Percentiles rank a stretch among this genome's conserved stretches.
Conservation (phyloP, 257 asterid species). For the Solanum gandarillasii region DNA sequence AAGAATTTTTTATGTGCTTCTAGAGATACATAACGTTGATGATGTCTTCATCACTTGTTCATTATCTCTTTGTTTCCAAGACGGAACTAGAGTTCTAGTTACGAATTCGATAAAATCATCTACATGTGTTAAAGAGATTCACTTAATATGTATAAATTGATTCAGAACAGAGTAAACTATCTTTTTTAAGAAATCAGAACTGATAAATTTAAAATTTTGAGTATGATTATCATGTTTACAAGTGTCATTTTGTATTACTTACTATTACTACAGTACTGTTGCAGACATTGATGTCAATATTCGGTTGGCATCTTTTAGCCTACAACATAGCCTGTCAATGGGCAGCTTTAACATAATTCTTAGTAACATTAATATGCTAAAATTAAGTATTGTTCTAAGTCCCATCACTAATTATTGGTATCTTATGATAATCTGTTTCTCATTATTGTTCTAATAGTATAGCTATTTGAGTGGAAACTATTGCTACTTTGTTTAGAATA, state of each 20-base stretch:
- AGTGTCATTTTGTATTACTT: not conserved
- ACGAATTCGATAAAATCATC: not conserved
- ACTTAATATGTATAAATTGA: not conserved
- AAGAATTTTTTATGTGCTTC: not conserved
- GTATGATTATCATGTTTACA: not conserved
- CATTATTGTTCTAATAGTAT: not conserved
- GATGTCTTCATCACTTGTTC: not conserved
- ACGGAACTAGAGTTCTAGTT: not conserved
- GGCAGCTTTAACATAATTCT: not conserved
- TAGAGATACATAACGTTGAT: not conserved
- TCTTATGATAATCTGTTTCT: not conserved
- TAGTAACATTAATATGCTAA: not conserved
- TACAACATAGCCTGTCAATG: not conserved
- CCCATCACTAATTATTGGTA: not conserved
- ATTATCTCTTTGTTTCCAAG: not conserved
- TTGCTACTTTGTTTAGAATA: not conserved
- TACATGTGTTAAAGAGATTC: not conserved
- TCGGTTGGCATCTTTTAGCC: not conserved
- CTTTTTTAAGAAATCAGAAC: not conserved
- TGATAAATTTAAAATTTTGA: not conserved
- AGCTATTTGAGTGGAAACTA: not conserved
- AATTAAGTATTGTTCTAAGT: not conserved
- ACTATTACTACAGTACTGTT: not conserved
- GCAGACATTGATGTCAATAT: not conserved
- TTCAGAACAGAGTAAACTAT: not conserved